Base-by-base conservation (phyloP, 2,329 filamentous ascomycete species). In the Penicillium sp. region DNA sequence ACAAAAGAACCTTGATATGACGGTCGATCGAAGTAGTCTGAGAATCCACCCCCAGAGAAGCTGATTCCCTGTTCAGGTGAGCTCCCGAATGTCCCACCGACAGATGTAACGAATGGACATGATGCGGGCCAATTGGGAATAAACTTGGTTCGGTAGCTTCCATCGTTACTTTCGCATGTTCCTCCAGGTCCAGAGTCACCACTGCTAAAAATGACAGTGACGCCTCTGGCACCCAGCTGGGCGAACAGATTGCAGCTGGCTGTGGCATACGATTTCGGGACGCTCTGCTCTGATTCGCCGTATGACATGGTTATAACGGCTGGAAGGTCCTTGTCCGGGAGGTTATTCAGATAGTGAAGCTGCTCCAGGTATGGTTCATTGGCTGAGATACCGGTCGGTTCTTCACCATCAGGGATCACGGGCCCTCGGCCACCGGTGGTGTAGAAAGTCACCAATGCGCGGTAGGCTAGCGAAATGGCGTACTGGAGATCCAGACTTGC, bases 311-410 rank as follows among this genome's bases (percentile, higher is more conserved):
- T 83, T 43, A 91, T 79, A 19, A 89, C 83, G 3, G 83, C 80
- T 0, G 89, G 88, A 0, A 90, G 76, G 19, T 83, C 70, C 3
- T 77, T 69, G 57, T 84, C 80, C 1, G 78, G 71, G 21, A 87
- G 78, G 21, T 75, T 69, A 3, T 89, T 75, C 10, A 90, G 77
- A 68, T 86, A 83, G 55, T 82, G 79, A 6, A 87, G 79, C 70
- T 87, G 86, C 16, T 82, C 82, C 3, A 90, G 77, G 69, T 86
- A 91, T 0, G 87, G 86, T 74, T 90, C 88, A 63, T 89, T 87
- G 10, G 75, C 75, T 58, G 86, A 81, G 61, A 75, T 62, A 9
- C 67, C 68, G 0, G 62, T 35, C 70, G 79, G 27, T 69, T 80
- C 67, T 62, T 77, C 75, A 13, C 77, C 63, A 53, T 83, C 80